Conservation (phyloP, 1,284 basidiomycete species). For the Cryptococcus hybrid region DNA sequence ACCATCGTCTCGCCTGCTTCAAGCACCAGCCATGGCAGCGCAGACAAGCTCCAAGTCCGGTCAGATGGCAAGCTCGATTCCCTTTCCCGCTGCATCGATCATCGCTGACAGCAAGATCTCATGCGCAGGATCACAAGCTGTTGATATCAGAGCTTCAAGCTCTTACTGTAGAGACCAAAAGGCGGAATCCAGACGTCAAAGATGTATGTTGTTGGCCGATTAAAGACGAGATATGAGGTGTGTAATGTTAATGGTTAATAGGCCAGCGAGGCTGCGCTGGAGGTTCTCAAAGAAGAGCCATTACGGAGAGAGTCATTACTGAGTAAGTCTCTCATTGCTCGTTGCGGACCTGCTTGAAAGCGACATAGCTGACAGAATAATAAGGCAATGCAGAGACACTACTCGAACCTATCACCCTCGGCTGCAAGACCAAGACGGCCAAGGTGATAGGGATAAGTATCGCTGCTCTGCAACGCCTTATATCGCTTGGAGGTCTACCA, state of each 20-base stretch:
- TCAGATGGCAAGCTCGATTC: slow-evolving; percentile 6
- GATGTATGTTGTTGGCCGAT: slow-evolving; percentile 63
- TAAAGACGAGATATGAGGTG: background rate
- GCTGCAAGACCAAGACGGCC: slow-evolving; percentile 86
- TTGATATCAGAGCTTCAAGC: slow-evolving; percentile 58
- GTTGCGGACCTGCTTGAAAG: background rate
- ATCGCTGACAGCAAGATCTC: background rate
- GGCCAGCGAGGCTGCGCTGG: slow-evolving; percentile 79
- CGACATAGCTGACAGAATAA: background rate
- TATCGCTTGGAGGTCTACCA: slow-evolving; percentile 80
- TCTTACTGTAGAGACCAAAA: slow-evolving; percentile 72
- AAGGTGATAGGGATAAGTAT: slow-evolving; percentile 93
- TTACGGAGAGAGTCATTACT: slow-evolving; percentile 49
- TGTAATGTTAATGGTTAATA: slow-evolving; percentile 6
- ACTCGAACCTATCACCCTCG: slow-evolving; percentile 86
- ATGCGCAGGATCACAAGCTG: slow-evolving; percentile 44
- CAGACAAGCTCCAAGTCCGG: too few relatives aligned
- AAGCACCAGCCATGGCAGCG: too few relatives aligned
- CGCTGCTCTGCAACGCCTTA: slow-evolving; percentile 85
- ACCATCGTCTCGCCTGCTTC: background rate
- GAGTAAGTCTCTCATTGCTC: slow-evolving; percentile 13
- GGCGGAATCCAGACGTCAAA: slow-evolving; percentile 77
- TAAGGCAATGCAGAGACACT: slow-evolving; percentile 75
- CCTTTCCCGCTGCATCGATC: too few relatives aligned
- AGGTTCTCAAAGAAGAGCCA: slow-evolving; percentile 70